These are phyloP conservation scores for Scolecobasidium constrictum DNA, from an alignment of 2,329 filamentous ascomycete genomes.

Conservation along the genomic window DNA sequence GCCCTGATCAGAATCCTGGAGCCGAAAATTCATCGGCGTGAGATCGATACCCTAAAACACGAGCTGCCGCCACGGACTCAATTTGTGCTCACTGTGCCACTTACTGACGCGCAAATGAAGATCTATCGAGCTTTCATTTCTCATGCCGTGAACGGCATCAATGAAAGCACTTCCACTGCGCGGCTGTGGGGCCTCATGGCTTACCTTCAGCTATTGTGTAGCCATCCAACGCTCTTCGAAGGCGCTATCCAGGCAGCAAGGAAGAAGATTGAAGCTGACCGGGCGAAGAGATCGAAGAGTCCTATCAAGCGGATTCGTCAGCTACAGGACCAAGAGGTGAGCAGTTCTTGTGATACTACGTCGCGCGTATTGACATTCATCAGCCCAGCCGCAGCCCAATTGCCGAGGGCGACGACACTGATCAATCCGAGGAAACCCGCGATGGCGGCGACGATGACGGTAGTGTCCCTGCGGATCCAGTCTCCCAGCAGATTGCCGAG, in stretches of 20 bases:
- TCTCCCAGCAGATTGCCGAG: neutral
- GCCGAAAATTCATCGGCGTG: conserved; percentile 68
- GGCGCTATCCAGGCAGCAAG: neutral
- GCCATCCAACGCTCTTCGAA: conserved; percentile 44
- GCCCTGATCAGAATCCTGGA: conserved; percentile 61
- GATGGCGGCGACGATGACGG: neutral
- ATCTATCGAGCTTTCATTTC: conserved; percentile 49
- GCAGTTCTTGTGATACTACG: no score
- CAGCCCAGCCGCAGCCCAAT: neutral
- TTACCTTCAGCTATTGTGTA: conserved; percentile 43
- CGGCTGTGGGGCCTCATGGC: conserved; percentile 45
- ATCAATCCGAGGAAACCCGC: neutral
- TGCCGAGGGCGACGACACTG: neutral
- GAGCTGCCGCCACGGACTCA: conserved; percentile 68
- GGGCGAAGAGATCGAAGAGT: no score
- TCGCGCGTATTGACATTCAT: no score
- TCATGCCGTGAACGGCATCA: neutral
- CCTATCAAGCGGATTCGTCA: no score
- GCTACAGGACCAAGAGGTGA: no score
- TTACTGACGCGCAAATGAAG: conserved; percentile 53
- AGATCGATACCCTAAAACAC: conserved; percentile 26
- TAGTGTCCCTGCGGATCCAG: neutral
- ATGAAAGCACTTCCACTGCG: conserved; percentile 21
- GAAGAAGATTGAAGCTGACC: neutral
- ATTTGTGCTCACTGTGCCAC: conserved; percentile 65